Evolutionary conservation across 176 grass and related monocot genomes (phyloP).

Genomic region (Alopecurus myosuroides): DNA sequence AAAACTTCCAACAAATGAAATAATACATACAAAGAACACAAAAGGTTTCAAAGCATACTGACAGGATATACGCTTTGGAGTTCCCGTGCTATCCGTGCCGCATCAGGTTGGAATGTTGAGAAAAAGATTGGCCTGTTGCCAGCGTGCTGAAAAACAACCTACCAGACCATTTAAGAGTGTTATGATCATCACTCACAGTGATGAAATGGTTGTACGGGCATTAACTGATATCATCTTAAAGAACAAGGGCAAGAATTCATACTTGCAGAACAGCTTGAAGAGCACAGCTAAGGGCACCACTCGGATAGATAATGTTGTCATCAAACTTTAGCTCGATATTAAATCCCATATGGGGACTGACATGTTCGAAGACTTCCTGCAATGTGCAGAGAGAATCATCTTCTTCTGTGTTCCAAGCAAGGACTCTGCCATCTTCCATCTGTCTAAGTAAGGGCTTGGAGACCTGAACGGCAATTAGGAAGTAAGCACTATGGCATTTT

Average conservation of each 20-base stretch:
- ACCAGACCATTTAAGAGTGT: neutral
- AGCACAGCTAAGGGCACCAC: slow-evolving; percentile 34
- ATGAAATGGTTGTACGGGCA: slow-evolving; percentile 5
- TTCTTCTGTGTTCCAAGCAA: slow-evolving; percentile 59
- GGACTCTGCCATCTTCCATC: slow-evolving; percentile 56
- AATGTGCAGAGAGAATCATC: slow-evolving; percentile 77
- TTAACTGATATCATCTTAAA: neutral
- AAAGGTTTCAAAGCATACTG: slow-evolving; percentile 28
- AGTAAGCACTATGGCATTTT: neutral
- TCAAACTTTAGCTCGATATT: slow-evolving; percentile 94
- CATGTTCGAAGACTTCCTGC: slow-evolving; percentile 67
- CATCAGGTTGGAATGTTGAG: slow-evolving; percentile 91
- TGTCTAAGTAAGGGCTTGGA: slow-evolving; percentile 68
- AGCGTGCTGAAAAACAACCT: slow-evolving; percentile 65
- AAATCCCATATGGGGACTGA: slow-evolving; percentile 68
- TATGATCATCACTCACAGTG: neutral
- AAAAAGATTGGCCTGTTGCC: slow-evolving; percentile 70
- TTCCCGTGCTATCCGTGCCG: slow-evolving; percentile 42
- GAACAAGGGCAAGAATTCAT: neutral
- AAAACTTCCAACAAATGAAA: neutral
- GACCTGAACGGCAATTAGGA: slow-evolving; percentile 34
- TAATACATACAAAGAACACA: neutral
- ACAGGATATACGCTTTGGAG: slow-evolving; percentile 80
- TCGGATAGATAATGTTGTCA: slow-evolving; percentile 54
- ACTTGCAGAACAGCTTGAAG: slow-evolving; percentile 65